Conservation (phyloP, 768 basidiomycete genomes). For the Auriculariales sp. region DNA sequence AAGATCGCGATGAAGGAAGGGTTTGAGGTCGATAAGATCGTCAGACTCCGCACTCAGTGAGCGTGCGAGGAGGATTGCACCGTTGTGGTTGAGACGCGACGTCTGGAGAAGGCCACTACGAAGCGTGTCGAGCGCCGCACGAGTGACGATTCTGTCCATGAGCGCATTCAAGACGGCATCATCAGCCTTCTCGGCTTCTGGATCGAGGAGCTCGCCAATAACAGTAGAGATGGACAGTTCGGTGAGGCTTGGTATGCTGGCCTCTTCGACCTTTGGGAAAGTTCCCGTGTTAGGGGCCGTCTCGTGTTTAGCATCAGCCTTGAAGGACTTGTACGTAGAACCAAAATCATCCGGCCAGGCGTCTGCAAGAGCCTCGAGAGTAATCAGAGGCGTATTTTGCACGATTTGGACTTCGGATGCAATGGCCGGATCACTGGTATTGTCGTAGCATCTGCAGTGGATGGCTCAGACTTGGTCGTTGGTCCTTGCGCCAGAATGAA, state of each 20-base stretch:
- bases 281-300: not conserved
- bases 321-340: too few relatives aligned
- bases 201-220: not conserved
- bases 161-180: not conserved
- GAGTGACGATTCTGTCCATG: too few relatives aligned
- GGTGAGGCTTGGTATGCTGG: not conserved
- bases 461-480: too few relatives aligned
- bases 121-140: too few relatives aligned
- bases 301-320: not conserved
- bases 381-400: not conserved
- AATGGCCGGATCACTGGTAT: not conserved
- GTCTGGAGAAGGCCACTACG: too few relatives aligned
- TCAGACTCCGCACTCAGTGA: too few relatives aligned
- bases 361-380: not conserved
- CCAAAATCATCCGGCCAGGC: not conserved
- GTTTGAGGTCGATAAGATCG: too few relatives aligned
- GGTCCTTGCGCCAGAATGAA: too few relatives aligned
- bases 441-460: not conserved
- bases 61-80: too few relatives aligned
- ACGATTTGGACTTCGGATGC: not conserved
- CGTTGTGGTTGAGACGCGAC: too few relatives aligned
- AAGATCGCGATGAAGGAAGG: too few relatives aligned
- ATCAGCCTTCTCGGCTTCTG: not conserved
- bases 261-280: too few relatives aligned
- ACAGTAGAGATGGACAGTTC: not conserved